A percentile compares a stretch with the other conserved stretches of the same genome.
phyloP scores from a whole-genome alignment of 192 early-diverging fungal genomes.

The Podochytrium sp. region DNA sequence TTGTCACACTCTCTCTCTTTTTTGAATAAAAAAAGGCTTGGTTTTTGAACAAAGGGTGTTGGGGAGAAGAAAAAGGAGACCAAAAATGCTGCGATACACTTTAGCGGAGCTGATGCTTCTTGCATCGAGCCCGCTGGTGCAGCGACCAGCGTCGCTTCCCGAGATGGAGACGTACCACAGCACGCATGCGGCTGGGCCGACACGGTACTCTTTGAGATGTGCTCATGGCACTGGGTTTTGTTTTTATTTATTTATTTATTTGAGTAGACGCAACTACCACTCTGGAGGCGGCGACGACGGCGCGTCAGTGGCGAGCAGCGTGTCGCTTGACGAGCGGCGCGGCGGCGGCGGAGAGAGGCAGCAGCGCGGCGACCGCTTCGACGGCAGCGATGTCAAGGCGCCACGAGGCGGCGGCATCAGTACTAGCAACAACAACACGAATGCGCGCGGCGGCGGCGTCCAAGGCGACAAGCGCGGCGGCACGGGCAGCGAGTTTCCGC shows the following conservation, averaged over 20 bases:
- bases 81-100: slow-evolving; percentile 2
- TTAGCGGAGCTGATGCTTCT: slow-evolving; percentile 1
- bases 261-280: neutral
- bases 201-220: neutral
- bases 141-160: slow-evolving; percentile 3
- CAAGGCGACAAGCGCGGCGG: neutral
- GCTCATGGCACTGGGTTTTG: neutral
- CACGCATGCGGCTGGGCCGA: neutral
- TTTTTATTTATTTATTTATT: neutral
- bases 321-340: neutral
- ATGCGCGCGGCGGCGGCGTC: neutral
- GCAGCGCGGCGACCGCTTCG: neutral
- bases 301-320: no score
- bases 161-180: slow-evolving; percentile 23
- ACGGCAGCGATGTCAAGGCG: neutral
- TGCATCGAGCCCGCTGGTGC: neutral
- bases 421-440: neutral
- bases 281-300: neutral
- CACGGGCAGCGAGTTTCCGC: slow-evolving; percentile 9
- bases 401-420: neutral
- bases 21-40: no score
- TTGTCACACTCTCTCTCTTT: no score
- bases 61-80: no score
- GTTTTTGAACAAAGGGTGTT: no score
- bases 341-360: neutral